Base-by-base conservation (phyloP, 2,329 filamentous ascomycete genomes). In the Botrytis paeoniae region DNA sequence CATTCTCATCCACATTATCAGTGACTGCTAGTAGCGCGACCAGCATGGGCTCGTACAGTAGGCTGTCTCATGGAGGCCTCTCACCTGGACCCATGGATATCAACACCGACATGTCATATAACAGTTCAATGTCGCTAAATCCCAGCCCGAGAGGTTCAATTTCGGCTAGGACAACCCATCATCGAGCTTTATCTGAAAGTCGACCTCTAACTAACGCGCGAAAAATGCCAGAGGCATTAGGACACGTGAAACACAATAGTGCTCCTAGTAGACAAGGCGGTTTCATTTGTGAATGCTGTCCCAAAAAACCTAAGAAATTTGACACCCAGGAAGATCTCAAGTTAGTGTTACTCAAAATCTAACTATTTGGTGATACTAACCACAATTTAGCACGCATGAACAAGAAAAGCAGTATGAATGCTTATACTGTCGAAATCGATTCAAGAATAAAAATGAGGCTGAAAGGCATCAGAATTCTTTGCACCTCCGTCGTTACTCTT, bases 381-480 rank as follows among this genome's bases (percentile, higher is more conserved):
- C 68, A 65, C 22, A 22, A 70, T 29, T 57, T 80, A 98, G 95
- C 76, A 85, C 91, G 62, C 95, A 98, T 81, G 93, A 96, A 82
- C 91, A 93, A 80, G 96, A 98, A 83, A 98, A 98, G 83, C 95
- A 98, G 83, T 98, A 98, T 82, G 93, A 93, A 75, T 98, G 95
- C 82, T 88, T 90, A 41, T 98, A 93, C 81, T 98, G 95, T 82
- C 92, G 92, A 60, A 98, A 98, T 81, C 91, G 95, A 18, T 98
- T 98, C 86, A 98, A 98, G 84, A 98, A 98, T 84, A 98, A 98
- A 84, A 98, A 98, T 79, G 96, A 98, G 84, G 95, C 95, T 3
- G 95, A 98, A 82, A 90, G 96, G 45, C 95, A 98, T 81, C 95
- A 97, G 80, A 98, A 98, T 80, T 97, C 95, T 22, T 88, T 98